These are phyloP conservation scores for Pleurotus ostreatus DNA, from an alignment of 768 basidiomycete genomes.

Conservation along the genomic window DNA sequence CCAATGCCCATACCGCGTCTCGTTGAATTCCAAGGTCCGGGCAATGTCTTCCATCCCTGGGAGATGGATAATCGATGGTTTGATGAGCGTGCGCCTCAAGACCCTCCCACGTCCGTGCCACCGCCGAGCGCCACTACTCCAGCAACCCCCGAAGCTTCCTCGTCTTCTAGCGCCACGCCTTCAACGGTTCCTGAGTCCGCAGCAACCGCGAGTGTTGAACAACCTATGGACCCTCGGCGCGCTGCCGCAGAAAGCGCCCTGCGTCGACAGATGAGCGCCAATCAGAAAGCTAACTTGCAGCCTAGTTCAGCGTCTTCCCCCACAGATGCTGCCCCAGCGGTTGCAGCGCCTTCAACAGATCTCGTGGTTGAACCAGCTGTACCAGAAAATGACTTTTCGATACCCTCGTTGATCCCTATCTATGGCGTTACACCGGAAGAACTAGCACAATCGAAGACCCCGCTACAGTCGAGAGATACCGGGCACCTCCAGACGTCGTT, in stretches of 20 bases:
- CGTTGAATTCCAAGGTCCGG: constrained; percentile 60
- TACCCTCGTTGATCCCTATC: background rate
- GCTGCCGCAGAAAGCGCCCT: constrained; percentile 4
- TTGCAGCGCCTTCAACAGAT: background rate
- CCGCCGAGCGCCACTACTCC: background rate
- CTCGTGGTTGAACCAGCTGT: background rate
- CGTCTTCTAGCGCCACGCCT: background rate
- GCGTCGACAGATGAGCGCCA: constrained; percentile 35
- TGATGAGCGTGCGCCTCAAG: constrained; percentile 21
- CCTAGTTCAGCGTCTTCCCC: constrained; percentile 3
- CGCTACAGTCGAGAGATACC: background rate
- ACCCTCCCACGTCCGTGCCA: constrained; percentile 8
- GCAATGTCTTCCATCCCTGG: constrained; percentile 66
- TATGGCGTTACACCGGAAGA: background rate
- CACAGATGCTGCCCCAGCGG: background rate
- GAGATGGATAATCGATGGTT: constrained; percentile 16
- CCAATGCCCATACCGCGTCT: constrained; percentile 48
- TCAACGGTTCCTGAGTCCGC: background rate
- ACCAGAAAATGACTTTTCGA: background rate
- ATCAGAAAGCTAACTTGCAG: constrained; percentile 8
- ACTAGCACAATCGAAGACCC: background rate
- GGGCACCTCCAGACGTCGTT: constrained; percentile 8
- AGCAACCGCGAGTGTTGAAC: background rate
- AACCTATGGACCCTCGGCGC: constrained; percentile 5
- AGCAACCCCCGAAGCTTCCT: background rate